Evolutionary conservation across 169 alveolate species (phyloP), one percentile per base, ranked within the genome.

Genomic region (Plasmodium sp.): DNA sequence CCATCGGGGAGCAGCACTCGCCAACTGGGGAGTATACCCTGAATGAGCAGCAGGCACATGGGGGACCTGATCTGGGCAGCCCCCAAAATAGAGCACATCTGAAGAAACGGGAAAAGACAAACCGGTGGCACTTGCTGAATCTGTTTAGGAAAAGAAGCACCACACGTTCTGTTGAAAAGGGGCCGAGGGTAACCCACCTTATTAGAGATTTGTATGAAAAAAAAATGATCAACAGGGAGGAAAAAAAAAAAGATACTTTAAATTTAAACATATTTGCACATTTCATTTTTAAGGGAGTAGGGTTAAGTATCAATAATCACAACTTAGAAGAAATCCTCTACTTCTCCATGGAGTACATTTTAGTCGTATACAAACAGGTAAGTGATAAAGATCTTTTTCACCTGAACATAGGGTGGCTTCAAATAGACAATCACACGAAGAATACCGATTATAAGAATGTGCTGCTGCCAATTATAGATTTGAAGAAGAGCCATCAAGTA

Each of bases 391-490:
- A 92, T 12, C 45, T 92, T 33, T 92, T 92, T 34, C 95, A 92
- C 75, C 27, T 92, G 51, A 92, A 92, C 43, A 45, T 92, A 48
- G 92, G 92, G 51, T 92, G 95, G 95, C 48, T 92, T 27, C 95
- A 92, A 92, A 92, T 92, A 51, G 95, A 92, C 31, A 92, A 92
- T 45, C 95, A 92, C 16, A 92, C 95, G 14, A 92, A 92, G 77
- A 92, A 92, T 48, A 82, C 83, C 1, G 92, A 92, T 75, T 92
- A 92, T 72, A 67, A 83, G 77, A 92, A 92, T 81, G 95, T 92
- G 1, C 33, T 92, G 18, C 16, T 92, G 31, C 95, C 95, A 82
- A 92, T 92, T 36, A 67, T 83, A 34, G 94, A 81, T 86, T 22
- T 77, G 81, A 72, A 84, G 71, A 84, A 67, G 77, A 67, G 16